These are phyloP conservation scores for Exophiala viscosa DNA, from an alignment of 2,329 filamentous ascomycete genomes.

Conservation along the genomic window DNA sequence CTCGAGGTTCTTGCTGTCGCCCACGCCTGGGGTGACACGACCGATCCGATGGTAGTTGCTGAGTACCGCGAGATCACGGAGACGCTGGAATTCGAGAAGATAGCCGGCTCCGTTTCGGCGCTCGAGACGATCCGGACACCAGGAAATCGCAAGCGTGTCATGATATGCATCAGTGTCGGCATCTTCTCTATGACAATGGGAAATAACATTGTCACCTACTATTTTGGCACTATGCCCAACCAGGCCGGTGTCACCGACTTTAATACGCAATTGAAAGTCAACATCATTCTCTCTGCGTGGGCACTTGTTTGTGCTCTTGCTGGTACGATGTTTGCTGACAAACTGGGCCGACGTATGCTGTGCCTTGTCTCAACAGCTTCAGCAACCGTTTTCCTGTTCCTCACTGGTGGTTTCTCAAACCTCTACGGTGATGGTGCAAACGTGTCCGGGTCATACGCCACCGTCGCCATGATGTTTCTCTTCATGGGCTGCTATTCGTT, in stretches of 20 bases:
- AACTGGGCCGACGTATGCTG: conserved; percentile 41
- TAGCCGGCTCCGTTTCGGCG: not conserved
- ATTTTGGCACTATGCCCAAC: conserved; percentile 37
- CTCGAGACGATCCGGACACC: conserved; percentile 10
- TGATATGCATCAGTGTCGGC: conserved; percentile 9
- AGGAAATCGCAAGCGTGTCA: conserved; percentile 12
- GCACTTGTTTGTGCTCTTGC: conserved; percentile 43
- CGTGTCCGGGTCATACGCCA: conserved; percentile 5
- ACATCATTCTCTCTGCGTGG: conserved; percentile 52
- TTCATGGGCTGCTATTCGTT: conserved; percentile 51
- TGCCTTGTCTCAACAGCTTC: conserved; percentile 32
- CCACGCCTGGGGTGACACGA: conserved; percentile 8
- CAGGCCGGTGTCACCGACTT: conserved; percentile 58
- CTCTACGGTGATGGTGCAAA: not conserved
- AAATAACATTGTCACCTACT: conserved; percentile 32
- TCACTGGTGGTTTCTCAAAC: conserved; percentile 51
- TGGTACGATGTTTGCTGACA: conserved; percentile 44
- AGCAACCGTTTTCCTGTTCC: conserved; percentile 45
- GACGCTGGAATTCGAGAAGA: conserved; percentile 10
- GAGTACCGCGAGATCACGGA: conserved; percentile 15
- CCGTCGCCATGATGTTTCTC: conserved; percentile 50
- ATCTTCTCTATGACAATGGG: conserved; percentile 9
- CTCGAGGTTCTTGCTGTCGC: conserved; percentile 13
- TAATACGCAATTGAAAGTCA: conserved; percentile 32
- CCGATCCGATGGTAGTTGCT: conserved; percentile 4